These are phyloP conservation scores for Delphinella strobiligena DNA, from an alignment of 2,329 filamentous ascomycete genomes.

Conservation along the genomic window DNA sequence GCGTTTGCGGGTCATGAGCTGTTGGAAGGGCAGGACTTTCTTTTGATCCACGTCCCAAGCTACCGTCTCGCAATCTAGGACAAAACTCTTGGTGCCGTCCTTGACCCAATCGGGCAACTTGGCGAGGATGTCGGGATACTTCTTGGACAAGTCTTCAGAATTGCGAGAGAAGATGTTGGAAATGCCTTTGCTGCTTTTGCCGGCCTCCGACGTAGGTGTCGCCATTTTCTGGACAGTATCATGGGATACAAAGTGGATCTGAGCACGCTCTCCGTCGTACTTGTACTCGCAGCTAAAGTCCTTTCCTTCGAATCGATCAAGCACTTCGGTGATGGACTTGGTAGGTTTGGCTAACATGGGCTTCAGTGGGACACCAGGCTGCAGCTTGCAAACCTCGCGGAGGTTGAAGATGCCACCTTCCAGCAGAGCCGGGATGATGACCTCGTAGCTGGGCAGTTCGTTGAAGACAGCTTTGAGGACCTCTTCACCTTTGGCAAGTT, in stretches of 20 bases:
- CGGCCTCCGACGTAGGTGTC: constrained; percentile 42
- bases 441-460: constrained; percentile 88
- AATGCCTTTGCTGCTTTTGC: constrained; percentile 60
- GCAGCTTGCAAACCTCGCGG: constrained; percentile 74
- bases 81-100: constrained; percentile 80
- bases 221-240: constrained; percentile 61
- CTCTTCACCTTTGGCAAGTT: constrained; percentile 72
- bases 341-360: constrained; percentile 98
- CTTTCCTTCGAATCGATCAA: constrained; percentile 91
- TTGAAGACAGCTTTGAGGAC: constrained; percentile 85
- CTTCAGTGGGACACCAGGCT: constrained; percentile 87
- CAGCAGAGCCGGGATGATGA: constrained; percentile 82
- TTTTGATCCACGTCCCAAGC: constrained; percentile 93
- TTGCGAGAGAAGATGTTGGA: constrained; percentile 95
- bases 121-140: constrained; percentile 88
- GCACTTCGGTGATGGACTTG: constrained; percentile 93
- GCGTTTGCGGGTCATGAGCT: constrained; percentile 93
- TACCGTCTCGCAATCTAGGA: constrained; percentile 96
- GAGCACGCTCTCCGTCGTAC: constrained; percentile 95
- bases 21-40: constrained; percentile 93
- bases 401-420: constrained; percentile 76
- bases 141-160: constrained; percentile 92
- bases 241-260: constrained; percentile 91
- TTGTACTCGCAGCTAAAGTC: constrained; percentile 98
- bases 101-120: constrained; percentile 88